Evolutionary conservation across 129 eudicot species (phyloP).

Genomic region (Arctium lappa): DNA sequence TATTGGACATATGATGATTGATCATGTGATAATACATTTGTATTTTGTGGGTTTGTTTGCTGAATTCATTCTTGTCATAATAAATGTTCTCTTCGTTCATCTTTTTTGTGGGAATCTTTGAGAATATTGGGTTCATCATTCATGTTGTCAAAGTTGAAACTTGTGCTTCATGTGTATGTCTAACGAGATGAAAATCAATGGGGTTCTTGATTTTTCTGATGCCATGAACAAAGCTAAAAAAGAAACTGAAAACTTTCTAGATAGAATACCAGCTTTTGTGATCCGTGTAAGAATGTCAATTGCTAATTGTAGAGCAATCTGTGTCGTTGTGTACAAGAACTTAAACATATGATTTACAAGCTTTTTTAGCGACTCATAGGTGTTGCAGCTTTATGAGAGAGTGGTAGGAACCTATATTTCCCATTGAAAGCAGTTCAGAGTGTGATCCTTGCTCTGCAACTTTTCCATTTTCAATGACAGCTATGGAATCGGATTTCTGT

Average conservation of each 20-base stretch:
- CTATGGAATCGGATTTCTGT: constrained; percentile 31
- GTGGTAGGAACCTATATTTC: not conserved
- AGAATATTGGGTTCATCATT: not conserved
- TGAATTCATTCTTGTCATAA: not conserved
- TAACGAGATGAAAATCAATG: not conserved
- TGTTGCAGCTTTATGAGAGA: not conserved
- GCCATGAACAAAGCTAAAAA: not conserved
- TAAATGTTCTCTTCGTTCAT: not conserved
- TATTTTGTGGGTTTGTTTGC: not conserved
- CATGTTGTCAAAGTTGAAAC: not conserved
- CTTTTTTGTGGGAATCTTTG: not conserved
- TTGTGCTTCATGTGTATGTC: not conserved
- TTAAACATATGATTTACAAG: not conserved
- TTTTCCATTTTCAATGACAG: constrained; percentile 33
- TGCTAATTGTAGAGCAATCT: not conserved
- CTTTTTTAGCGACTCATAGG: not conserved
- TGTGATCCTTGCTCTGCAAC: constrained; percentile 29
- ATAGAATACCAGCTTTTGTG: not conserved
- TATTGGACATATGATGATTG: not conserved
- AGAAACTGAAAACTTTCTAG: not conserved
- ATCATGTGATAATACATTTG: not conserved
- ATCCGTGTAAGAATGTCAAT: not conserved
- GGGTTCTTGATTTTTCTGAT: not conserved
- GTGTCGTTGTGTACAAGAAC: not conserved
- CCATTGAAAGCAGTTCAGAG: not conserved